Percentiles rank a stretch among this genome's conserved stretches.
These are phyloP conservation scores for Gyromitra esculenta DNA, from an alignment of 2,329 filamentous ascomycete species.

Conservation along the genomic window DNA sequence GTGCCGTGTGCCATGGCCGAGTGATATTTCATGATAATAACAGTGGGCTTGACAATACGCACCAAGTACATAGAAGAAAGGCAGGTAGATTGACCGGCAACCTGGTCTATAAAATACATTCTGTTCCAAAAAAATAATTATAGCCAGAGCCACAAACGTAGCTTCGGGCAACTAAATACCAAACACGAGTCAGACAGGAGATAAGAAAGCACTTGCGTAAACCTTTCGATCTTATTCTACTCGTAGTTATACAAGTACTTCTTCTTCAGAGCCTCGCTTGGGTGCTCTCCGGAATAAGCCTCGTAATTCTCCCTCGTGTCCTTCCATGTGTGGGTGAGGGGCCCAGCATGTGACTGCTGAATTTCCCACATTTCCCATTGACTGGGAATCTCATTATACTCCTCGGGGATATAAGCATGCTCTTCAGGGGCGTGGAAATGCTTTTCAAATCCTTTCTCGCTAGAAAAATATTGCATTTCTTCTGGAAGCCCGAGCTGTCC, in stretches of 20 bases:
- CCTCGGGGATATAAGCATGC: background rate
- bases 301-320: conserved; percentile 14
- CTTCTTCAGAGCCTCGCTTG: background rate
- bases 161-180: background rate
- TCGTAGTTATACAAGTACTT: conserved; percentile 17
- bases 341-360: conserved; percentile 15
- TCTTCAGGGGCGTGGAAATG: conserved; percentile 1
- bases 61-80: background rate
- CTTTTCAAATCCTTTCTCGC: background rate
- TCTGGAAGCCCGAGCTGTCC: background rate
- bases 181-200: background rate
- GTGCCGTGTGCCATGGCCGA: background rate
- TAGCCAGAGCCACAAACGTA: background rate
- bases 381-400: conserved; percentile 3
- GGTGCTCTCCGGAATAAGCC: background rate
- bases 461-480: background rate
- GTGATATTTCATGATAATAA: background rate
- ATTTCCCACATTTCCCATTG: conserved; percentile 25
- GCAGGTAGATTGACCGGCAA: conserved; percentile 17
- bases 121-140: background rate
- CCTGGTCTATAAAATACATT: background rate
- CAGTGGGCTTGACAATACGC: background rate
- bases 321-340: background rate
- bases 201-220: background rate
- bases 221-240: background rate